phyloP scores from a whole-genome alignment of 345 rosid species.

The Corchorus capsularis region DNA sequence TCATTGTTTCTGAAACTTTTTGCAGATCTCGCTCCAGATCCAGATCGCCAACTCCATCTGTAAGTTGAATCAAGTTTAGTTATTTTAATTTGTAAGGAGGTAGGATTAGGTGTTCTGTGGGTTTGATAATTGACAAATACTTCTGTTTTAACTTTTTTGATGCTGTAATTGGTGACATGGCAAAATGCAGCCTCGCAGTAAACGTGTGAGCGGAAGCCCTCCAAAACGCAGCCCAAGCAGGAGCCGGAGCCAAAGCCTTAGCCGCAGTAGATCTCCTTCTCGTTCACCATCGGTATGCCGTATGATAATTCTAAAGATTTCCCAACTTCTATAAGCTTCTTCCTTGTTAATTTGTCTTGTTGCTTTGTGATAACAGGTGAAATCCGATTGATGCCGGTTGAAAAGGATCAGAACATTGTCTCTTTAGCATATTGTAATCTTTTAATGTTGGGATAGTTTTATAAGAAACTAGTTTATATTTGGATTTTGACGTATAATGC shows the following conservation, averaged over 20 bases:
- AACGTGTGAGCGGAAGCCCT: constrained; percentile 27
- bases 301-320: background rate
- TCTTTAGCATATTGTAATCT: background rate
- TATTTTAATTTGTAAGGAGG: background rate
- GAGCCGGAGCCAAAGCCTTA: constrained; percentile 26
- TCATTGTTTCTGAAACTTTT: constrained; percentile 36
- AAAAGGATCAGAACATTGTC: background rate
- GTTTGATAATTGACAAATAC: background rate
- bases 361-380: constrained; percentile 43
- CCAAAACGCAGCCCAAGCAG: constrained; percentile 20
- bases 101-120: background rate
- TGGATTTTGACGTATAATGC: background rate
- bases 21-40: constrained; percentile 72
- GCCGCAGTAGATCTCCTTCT: constrained; percentile 34
- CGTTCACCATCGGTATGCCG: constrained; percentile 37
- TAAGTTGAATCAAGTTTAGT: constrained; percentile 39
- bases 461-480: background rate
- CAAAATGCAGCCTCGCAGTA: constrained; percentile 31
- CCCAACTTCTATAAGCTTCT: background rate
- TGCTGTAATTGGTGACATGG: background rate
- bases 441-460: background rate
- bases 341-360: background rate
- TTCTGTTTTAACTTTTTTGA: background rate
- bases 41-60: constrained; percentile 57
- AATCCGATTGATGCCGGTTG: constrained; percentile 40